Evolutionary conservation across 108 stramenopile genomes (phyloP), one percentile per base, ranked within the genome.

Genomic region (Parmales sp.): DNA sequence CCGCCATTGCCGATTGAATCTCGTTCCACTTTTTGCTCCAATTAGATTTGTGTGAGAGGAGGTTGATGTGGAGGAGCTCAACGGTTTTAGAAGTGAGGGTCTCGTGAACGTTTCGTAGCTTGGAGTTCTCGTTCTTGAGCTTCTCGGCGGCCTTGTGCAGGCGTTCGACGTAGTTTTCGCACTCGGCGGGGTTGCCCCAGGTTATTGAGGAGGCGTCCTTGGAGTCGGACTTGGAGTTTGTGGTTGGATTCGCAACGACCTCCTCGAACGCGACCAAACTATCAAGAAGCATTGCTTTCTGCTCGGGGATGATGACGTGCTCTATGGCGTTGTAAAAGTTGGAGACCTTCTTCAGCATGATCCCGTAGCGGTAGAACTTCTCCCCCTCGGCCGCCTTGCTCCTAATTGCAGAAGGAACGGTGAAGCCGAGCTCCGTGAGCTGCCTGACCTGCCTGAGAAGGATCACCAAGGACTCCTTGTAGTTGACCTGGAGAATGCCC

Each of bases 281-380:
- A 37, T 76, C 74, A 18, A 86, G 66, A 18, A 86, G 76, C 76
- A 86, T 77, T 6, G 81, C 76, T 63, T 78, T 79, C 38, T 82
- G 81, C 22, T 31, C 69, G 0, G 71, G 72, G n/a, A 86, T 76
- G 29, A 86, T 84, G 49, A 76, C 75, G 0, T 79, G 29, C 7
- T 72, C 76, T 51, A 86, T 73, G 51, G 65, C 69, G 75, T 86
- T 86, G 83, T 80, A 86, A 74, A 86, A 83, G 63, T 75, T 79
- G 22, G 83, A 79, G 0, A 81, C 76, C 70, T 86, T 86, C 65
- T 84, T 79, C 25, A 86, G 72, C 67, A 79, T 63, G 36, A 84
- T 76, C 28, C 80, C 81, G 65, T 78, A 82, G 9, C 82, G 80
- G 64, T 77, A 78, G 74, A 69, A 80, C 20, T 70, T 36, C 66